A percentile compares a stretch with the other conserved stretches of the same genome.
Conservation (phyloP, 2,329 filamentous ascomycete species). For the Thelonectria blattea region DNA sequence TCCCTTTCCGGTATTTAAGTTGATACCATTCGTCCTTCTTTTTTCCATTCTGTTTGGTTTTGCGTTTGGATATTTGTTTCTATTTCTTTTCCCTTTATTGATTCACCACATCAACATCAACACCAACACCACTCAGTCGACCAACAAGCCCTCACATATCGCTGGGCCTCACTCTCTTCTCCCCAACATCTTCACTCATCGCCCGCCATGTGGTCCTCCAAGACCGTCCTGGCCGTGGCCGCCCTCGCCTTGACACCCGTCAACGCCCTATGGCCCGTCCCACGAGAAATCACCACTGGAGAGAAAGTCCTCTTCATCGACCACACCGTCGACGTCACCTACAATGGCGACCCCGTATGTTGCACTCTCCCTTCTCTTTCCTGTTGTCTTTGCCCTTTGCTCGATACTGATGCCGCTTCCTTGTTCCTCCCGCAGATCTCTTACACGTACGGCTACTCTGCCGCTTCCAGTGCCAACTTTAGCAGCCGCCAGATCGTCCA, state of each 20-base stretch:
- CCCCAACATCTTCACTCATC: not conserved
- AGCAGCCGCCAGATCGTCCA: slow-evolving; percentile 61
- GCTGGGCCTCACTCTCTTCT: not conserved
- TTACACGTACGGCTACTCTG: slow-evolving; percentile 53
- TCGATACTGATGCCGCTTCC: slow-evolving; percentile 40
- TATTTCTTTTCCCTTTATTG: not conserved
- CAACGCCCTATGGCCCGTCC: slow-evolving; percentile 65
- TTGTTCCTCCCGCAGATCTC: slow-evolving; percentile 51
- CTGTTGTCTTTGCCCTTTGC: slow-evolving; percentile 17
- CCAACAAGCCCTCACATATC: not conserved
- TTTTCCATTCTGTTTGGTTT: slow-evolving; percentile 9
- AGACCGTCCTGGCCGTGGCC: slow-evolving; percentile 45
- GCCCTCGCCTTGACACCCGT: slow-evolving; percentile 50
- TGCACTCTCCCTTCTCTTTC: slow-evolving; percentile 39
- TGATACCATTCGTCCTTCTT: slow-evolving; percentile 21
- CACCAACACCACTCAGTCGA: not conserved
- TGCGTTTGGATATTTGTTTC: not conserved
- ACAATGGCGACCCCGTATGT: slow-evolving; percentile 64
- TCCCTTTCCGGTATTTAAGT: slow-evolving; percentile 28
- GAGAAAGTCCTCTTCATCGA: slow-evolving; percentile 60
- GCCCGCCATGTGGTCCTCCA: slow-evolving; percentile 39
- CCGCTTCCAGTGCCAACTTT: slow-evolving; percentile 46
- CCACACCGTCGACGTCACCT: slow-evolving; percentile 58
- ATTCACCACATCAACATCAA: too few species aligned
- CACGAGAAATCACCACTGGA: slow-evolving; percentile 57